A percentile compares a stretch with the other conserved stretches of the same genome.
Evolutionary conservation across 768 basidiomycete species (phyloP).

Genomic region (Tylopilus subfusipes): DNA sequence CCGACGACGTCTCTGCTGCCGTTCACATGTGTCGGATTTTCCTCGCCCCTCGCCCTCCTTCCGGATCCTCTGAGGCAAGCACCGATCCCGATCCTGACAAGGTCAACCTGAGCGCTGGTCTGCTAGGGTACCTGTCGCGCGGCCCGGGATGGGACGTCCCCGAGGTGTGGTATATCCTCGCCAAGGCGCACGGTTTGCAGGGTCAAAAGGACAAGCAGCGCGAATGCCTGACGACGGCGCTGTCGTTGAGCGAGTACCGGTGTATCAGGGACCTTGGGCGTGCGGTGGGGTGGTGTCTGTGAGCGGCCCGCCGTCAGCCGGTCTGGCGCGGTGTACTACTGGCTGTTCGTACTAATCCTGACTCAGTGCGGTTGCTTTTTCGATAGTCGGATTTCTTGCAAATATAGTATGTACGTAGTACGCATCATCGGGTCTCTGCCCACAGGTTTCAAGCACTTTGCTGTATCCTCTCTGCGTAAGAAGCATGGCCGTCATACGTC

Average conservation of each 20-base stretch:
- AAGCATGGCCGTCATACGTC: no score
- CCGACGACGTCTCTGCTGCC: conserved; percentile 71
- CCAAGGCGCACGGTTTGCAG: conserved; percentile 74
- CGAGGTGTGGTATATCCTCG: conserved; percentile 94
- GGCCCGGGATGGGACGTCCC: conserved; percentile 87
- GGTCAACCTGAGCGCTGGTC: conserved; percentile 78
- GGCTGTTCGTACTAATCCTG: not conserved
- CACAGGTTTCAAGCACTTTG: no score
- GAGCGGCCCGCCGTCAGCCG: not conserved
- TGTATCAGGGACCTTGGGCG: conserved; percentile 59
- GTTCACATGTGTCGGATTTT: conserved; percentile 79
- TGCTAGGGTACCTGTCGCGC: conserved; percentile 73
- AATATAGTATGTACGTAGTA: not conserved
- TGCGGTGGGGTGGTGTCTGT: conserved; percentile 70
- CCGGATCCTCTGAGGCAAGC: conserved; percentile 9
- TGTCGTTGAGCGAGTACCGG: conserved; percentile 58
- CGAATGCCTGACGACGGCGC: conserved; percentile 70
- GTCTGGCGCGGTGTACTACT: not conserved
- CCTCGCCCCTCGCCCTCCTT: conserved; percentile 39
- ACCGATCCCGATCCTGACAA: conserved; percentile 38
- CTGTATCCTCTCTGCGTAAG: no score
- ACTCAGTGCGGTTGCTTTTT: not conserved
- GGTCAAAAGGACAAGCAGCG: conserved; percentile 66
- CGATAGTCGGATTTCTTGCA: not conserved
- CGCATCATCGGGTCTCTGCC: not conserved